phyloP scores from a whole-genome alignment of 2,329 filamentous ascomycete species.

The Camillea tinctor region DNA sequence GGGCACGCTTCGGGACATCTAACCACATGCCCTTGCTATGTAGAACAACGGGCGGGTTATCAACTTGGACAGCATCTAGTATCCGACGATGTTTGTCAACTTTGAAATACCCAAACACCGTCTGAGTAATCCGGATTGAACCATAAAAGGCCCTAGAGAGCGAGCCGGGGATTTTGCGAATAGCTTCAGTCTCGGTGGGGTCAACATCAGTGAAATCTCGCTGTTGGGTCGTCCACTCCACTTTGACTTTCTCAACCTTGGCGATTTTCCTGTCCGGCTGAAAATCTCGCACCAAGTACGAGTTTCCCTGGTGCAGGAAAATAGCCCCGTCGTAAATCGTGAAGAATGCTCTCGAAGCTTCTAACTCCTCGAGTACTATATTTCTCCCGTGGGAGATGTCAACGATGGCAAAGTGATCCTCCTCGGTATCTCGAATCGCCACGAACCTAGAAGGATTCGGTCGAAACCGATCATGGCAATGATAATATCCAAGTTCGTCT shows the following conservation, averaged over 20 bases:
- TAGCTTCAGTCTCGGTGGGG: constrained; percentile 85
- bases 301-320: constrained; percentile 93
- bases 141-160: constrained; percentile 78
- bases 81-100: constrained; percentile 83
- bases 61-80: constrained; percentile 87
- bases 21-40: constrained; percentile 93
- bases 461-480: constrained; percentile 84
- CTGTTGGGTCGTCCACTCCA: constrained; percentile 93
- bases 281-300: constrained; percentile 89
- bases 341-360: constrained; percentile 91
- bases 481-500: constrained; percentile 80
- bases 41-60: constrained; percentile 87
- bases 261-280: constrained; percentile 77
- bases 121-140: constrained; percentile 78
- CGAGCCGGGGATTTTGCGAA: constrained; percentile 66
- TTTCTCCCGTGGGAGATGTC: constrained; percentile 83
- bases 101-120: constrained; percentile 97
- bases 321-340: constrained; percentile 97
- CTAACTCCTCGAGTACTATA: constrained; percentile 88
- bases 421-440: constrained; percentile 81
- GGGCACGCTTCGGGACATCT: constrained; percentile 76
- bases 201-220: constrained; percentile 94
- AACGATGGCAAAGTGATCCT: constrained; percentile 91
- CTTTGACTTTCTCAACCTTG: constrained; percentile 82
- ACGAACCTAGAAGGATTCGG: constrained; percentile 82